Conservation (phyloP, 768 basidiomycete species). For the Rhizopogon vulgaris region DNA sequence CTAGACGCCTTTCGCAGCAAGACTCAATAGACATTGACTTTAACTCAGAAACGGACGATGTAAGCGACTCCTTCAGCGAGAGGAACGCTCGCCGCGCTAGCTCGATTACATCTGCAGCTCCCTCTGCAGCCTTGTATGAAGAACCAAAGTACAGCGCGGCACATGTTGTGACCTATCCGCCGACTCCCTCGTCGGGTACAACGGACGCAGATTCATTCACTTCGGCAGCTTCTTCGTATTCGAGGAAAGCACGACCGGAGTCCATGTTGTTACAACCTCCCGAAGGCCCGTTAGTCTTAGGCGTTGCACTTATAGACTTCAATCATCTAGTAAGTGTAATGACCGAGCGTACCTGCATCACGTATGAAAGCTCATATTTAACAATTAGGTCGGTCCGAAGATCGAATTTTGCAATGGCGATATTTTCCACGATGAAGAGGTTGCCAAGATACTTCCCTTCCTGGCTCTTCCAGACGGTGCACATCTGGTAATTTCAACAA, state of each 20-base stretch:
- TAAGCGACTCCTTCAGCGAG: constrained; percentile 41
- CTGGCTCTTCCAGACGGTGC: constrained; percentile 96
- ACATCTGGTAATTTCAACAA: constrained; percentile 55
- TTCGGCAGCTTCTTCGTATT: constrained; percentile 51
- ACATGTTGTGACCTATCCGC: constrained; percentile 49
- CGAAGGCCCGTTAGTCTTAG: constrained; percentile 59
- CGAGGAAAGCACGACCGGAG: constrained; percentile 71
- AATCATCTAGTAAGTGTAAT: constrained; percentile 82
- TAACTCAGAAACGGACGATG: constrained; percentile 47
- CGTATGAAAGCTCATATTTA: constrained; percentile 11
- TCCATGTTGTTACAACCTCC: constrained; percentile 63
- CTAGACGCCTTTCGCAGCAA: constrained; percentile 37
- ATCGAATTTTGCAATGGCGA: constrained; percentile 81
- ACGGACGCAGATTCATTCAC: constrained; percentile 53
- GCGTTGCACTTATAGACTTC: constrained; percentile 91
- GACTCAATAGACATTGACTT: constrained; percentile 50
- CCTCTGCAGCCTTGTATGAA: constrained; percentile 36
- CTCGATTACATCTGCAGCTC: constrained; percentile 45
- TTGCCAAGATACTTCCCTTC: constrained; percentile 84
- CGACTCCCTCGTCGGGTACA: constrained; percentile 36
- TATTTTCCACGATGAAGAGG: constrained; percentile 80
- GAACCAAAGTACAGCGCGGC: constrained; percentile 29
- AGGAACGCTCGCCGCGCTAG: constrained; percentile 32
- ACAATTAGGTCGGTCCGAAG: constrained; percentile 75
- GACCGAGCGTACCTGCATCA: not conserved